Evolutionary conservation across 2,329 filamentous ascomycete species (phyloP), one percentile per base, ranked within the genome.

Genomic region (Chaetomium sp.): DNA sequence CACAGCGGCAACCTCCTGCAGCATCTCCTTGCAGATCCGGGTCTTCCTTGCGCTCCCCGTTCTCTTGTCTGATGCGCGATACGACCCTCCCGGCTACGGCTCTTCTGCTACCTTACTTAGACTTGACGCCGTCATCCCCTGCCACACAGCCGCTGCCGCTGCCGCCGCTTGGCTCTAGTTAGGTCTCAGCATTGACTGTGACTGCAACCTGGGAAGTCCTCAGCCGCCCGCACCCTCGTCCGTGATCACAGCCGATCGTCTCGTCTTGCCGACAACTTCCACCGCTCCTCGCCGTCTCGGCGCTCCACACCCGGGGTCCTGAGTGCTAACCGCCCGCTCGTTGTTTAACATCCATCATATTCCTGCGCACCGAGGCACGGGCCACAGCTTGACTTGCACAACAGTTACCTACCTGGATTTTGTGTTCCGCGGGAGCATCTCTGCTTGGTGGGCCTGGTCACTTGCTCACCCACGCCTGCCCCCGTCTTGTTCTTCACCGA

Each of bases 351-450:
- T 65, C 67, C 65, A 68, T 67, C 66, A 60, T 68, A 63, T 35
- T 68, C 65, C 67, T 70, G 70, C 75, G 71, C 72, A 75, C 75
- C 72, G 74, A 76, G 76, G 76, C 75, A 75, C 75, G 75, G 74
- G 73, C 77, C 74, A 71, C 68, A 68, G 64, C 66, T 67, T 68
- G 64, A 67, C 68, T 70, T 67, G 66, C 71, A 70, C 71, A 58
- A 66, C 69, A 63, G 67, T 64, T 63, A 63, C 65, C 57, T 64
- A 65, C 56, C 38, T 58, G 25, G 66, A 62, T 63, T 65, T 68
- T 71, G 69, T 70, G 67, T 65, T 66, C 66, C 67, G 66, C 67
- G 64, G 66, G 62, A 67, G 60, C 69, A 69, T 70, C 65, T 66
- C n/a, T 64, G 29, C 57, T 65, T 66, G 65, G 69, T 69, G 68